phyloP scores from a whole-genome alignment of 106 monocot genomes.

The Vanilla planifolia region DNA sequence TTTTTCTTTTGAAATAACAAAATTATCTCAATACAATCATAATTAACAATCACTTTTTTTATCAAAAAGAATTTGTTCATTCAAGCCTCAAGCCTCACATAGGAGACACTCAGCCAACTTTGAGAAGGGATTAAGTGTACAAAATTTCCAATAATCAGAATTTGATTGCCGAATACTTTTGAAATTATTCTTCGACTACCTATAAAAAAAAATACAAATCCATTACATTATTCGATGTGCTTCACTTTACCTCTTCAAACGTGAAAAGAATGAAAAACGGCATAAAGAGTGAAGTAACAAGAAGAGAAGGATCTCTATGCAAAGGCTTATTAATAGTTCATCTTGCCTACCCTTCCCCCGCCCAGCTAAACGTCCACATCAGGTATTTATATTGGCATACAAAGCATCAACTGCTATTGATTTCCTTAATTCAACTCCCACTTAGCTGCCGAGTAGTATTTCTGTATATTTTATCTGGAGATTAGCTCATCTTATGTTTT shows the following conservation, averaged over 20 bases:
- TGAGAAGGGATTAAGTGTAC: neutral
- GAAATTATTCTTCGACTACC: constrained; percentile 8
- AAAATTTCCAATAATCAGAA: neutral
- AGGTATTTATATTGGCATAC: neutral
- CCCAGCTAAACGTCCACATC: neutral
- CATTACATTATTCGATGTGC: neutral
- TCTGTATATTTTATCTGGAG: neutral
- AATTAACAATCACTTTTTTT: no score
- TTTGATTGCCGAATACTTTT: neutral
- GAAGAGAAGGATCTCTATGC: constrained; percentile 6
- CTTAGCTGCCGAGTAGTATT: neutral
- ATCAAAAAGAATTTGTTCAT: no score
- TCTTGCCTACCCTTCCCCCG: neutral
- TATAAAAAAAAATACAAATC: no score
- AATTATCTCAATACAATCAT: no score
- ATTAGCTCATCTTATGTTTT: neutral
- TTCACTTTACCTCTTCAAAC: neutral
- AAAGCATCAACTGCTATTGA: neutral
- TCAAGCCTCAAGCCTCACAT: neutral
- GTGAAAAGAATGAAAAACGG: constrained; percentile 5
- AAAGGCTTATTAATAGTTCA: constrained; percentile 6
- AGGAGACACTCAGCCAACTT: neutral
- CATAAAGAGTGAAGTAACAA: neutral
- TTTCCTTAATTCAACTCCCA: neutral
- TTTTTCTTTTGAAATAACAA: no score